phyloP scores from a whole-genome alignment of 306 rosid species.

The Amphicarpaea edgeworthii region DNA sequence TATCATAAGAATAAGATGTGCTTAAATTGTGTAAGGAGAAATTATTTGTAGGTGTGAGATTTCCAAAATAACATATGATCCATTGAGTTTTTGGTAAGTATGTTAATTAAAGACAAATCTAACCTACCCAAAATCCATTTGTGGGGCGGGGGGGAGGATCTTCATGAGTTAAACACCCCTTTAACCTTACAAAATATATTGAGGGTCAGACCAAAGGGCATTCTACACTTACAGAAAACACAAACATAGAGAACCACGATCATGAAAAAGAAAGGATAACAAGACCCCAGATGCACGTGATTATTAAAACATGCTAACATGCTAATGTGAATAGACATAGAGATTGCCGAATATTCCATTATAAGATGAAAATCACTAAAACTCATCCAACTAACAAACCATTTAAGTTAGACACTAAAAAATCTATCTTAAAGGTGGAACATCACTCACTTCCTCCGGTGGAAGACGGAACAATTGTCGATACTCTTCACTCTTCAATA shows the following conservation, averaged over 20 bases:
- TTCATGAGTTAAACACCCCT: conserved; percentile 23
- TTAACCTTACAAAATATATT: conserved; percentile 1
- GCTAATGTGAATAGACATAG: conserved; percentile 30
- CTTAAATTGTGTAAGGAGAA: not conserved
- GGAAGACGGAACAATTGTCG: conserved; percentile 96
- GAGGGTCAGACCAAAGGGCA: conserved; percentile 11
- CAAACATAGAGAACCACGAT: not conserved
- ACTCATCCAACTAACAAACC: conserved; percentile 20
- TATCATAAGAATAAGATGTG: conserved; percentile 19
- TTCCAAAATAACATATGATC: conserved; percentile 25
- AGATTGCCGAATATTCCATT: conserved; percentile 27
- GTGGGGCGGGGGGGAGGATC: not conserved
- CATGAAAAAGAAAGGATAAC: conserved; percentile 30
- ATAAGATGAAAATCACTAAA: conserved; percentile 27
- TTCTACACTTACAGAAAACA: conserved; percentile 24
- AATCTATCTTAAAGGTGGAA: conserved; percentile 22
- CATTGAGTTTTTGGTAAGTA: not conserved
- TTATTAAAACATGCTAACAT: not conserved
- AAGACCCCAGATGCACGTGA: not conserved
- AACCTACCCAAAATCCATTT: conserved; percentile 7
- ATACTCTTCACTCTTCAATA: conserved; percentile 89
- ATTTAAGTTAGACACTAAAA: conserved; percentile 4
- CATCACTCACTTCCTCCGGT: conserved; percentile 78
- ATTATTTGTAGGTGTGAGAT: not conserved
- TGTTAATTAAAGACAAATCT: conserved; percentile 1